Evolutionary conservation across 495 filamentous ascomycete genomes (phyloP).

Genomic region (Podospora conica): DNA sequence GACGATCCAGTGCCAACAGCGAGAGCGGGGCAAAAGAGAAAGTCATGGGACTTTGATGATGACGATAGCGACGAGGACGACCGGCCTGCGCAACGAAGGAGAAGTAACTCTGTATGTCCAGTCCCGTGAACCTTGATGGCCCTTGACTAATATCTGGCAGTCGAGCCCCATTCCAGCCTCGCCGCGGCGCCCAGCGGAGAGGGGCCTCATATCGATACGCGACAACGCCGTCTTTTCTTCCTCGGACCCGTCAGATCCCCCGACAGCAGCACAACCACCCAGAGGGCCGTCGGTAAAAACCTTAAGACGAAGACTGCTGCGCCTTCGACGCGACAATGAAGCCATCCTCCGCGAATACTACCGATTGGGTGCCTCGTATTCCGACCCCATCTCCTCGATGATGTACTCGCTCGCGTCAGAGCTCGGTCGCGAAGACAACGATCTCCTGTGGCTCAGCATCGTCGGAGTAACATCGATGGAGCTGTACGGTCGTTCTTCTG

Average conservation of each 20-base stretch:
- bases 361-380: slow-evolving; percentile 77
- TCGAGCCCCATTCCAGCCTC: slow-evolving; percentile 51
- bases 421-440: slow-evolving; percentile 92
- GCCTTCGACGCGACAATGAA: slow-evolving; percentile 71
- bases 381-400: slow-evolving; percentile 88
- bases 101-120: slow-evolving; percentile 75
- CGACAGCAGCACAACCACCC: slow-evolving; percentile 51
- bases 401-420: slow-evolving; percentile 93
- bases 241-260: slow-evolving; percentile 40
- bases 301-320: slow-evolving; percentile 65
- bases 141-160: slow-evolving; percentile 38
- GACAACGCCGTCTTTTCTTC: slow-evolving; percentile 36
- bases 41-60: slow-evolving; percentile 69
- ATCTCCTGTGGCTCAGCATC: slow-evolving; percentile 89
- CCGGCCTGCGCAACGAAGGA: slow-evolving; percentile 67
- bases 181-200: slow-evolving; percentile 42
- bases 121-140: background rate
- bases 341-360: slow-evolving; percentile 71
- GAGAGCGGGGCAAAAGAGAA: slow-evolving; percentile 60
- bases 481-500: slow-evolving; percentile 78
- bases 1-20: slow-evolving; percentile 14
- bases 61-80: slow-evolving; percentile 64
- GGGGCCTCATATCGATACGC: slow-evolving; percentile 44
- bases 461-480: slow-evolving; percentile 89
- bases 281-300: slow-evolving; percentile 58